Evolutionary conservation across 106 monocot species (phyloP).

Genomic region (Dendrobium nobile): DNA sequence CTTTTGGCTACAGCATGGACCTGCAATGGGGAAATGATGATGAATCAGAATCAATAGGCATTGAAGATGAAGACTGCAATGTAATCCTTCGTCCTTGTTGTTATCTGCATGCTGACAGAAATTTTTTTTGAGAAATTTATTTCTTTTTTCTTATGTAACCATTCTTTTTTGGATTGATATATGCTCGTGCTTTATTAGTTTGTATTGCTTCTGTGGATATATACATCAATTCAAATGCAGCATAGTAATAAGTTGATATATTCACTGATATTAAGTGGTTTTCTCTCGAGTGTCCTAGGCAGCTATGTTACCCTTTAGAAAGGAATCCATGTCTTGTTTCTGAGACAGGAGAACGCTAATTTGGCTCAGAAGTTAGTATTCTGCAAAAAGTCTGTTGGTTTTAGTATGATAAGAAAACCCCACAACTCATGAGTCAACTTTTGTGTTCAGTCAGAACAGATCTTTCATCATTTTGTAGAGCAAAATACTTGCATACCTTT

Average conservation of each 20-base stretch:
- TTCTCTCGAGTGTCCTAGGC: background rate
- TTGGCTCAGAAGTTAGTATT: background rate
- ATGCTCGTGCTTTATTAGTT: background rate
- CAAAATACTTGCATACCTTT: background rate
- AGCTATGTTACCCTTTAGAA: background rate
- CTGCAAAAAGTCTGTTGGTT: background rate
- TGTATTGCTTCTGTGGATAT: background rate
- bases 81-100: background rate
- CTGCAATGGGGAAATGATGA: background rate
- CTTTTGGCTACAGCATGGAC: slow-evolving; percentile 2
- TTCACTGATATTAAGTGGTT: background rate
- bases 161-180: background rate
- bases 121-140: background rate
- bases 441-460: background rate
- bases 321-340: background rate
- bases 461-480: background rate
- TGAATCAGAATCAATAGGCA: background rate
- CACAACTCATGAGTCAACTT: background rate
- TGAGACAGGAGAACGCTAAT: too few species aligned
- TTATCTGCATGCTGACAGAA: background rate
- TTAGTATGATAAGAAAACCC: background rate
- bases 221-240: background rate
- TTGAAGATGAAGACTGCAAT: slow-evolving; percentile 7
- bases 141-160: background rate
- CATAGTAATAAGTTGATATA: background rate